Base-by-base conservation (phyloP, 306 rosid species). In the Rosa rugosa region DNA sequence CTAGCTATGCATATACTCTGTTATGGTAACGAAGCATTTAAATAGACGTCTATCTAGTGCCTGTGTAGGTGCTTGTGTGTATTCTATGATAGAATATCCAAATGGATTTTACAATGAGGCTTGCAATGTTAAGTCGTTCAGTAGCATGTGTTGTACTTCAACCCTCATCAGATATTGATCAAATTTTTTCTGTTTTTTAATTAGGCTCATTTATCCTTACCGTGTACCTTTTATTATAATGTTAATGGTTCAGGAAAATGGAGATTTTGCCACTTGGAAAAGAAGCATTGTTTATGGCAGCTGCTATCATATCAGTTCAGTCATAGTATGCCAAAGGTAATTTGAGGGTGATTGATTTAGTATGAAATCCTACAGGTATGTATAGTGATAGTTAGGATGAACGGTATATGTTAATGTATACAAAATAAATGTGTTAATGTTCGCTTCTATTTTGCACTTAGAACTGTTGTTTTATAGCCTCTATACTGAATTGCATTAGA, bases 221-320 rank as follows among this genome's bases (percentile, higher is more conserved):
- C 84, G 36, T 54, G 82, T 56, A 56, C 77, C 68, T 22, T 45
- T 5, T 38, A 40, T 77, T 41, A 75, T 76, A 8, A 45, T 38
- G 68, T 70, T 75, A 53, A 69, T 76, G 82, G 36, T 84, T 81
- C 70, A 94, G 98, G 91, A 66, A 64, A 23, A 79, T 89, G 89
- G 94, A 89, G 82, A 85, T 94, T 67, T 65, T 64, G 56, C 75
- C 91, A 2, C 56, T 80, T 17, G 96, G 88, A 17, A 94, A 86
- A 85, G 97, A 90, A 82, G 97, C 93, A 38, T 67, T 94, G 4
- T 91, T 90, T 83, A 77, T 87, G 18, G 98, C 98, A 10, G 93
- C 93, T 75, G 81, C 91, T 60, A 80, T 84, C 46, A 38, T 93
- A 85, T 87, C 91, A 45, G 69, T 72, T 73, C 80, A 83, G 71